Evolutionary conservation across 2,329 filamentous ascomycete genomes (phyloP).

Genomic region (Orbilia ellipsospora): DNA sequence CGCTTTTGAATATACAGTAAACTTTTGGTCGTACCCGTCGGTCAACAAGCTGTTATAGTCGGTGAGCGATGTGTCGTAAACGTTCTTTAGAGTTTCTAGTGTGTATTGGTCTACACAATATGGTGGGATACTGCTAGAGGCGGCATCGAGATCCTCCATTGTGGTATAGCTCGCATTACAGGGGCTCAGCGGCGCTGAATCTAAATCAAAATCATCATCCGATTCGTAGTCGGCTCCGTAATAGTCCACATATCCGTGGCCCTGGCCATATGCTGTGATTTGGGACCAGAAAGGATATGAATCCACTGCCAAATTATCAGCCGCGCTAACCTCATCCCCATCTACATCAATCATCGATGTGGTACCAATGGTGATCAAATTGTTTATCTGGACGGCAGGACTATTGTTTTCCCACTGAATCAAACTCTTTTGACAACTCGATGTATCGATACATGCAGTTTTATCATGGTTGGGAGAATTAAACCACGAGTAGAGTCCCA

Average conservation of each 20-base stretch:
- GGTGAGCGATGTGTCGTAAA: neutral
- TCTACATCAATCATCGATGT: conserved; percentile 11
- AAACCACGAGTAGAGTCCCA: conserved; percentile 41
- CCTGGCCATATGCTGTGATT: conserved; percentile 9
- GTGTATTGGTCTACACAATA: neutral
- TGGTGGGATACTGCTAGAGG: neutral
- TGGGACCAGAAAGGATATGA: conserved; percentile 20
- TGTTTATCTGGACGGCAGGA: conserved; percentile 7
- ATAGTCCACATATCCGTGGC: neutral
- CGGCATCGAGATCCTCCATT: neutral
- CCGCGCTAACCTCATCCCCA: neutral
- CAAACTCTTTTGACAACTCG: conserved; percentile 20
- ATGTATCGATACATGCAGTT: conserved; percentile 1
- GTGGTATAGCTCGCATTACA: neutral
- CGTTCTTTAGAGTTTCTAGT: neutral
- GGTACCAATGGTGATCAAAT: conserved; percentile 29
- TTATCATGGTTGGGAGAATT: conserved; percentile 1
- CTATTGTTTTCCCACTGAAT: neutral
- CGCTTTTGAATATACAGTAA: conserved; percentile 56
- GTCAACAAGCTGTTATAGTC: neutral
- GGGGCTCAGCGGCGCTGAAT: neutral
- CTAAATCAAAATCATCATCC: no score
- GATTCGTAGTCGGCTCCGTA: neutral
- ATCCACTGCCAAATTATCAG: conserved; percentile 4
- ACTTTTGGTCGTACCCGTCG: conserved; percentile 58